These are phyloP conservation scores for Teunomyces lycoperdinae DNA, from an alignment of 805 yeast species.

Conservation along the genomic window DNA sequence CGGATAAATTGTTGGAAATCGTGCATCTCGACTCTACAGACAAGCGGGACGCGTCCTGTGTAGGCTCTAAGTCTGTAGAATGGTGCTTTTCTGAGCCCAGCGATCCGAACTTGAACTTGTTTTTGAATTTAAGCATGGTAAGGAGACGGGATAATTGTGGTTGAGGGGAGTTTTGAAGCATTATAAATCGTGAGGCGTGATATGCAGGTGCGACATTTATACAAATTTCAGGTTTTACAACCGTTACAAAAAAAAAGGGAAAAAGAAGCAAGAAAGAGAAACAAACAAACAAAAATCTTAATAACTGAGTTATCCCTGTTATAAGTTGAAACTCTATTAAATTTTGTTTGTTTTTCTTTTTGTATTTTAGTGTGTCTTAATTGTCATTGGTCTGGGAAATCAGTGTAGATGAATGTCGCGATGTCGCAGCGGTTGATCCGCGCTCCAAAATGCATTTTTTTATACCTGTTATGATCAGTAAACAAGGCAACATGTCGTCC, in stretches of 20 bases:
- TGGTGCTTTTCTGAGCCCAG: constrained; percentile 7
- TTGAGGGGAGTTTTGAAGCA: neutral
- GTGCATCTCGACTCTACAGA: constrained; percentile 27
- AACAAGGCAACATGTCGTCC: neutral
- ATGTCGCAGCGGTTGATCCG: too few relatives aligned
- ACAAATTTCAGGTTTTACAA: neutral
- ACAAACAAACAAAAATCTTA: neutral
- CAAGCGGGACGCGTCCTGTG: constrained; percentile 15
- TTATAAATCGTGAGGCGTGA: neutral
- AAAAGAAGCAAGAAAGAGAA: neutral
- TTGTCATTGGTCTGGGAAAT: too few relatives aligned
- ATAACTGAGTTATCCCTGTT: too few relatives aligned
- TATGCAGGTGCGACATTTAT: neutral
- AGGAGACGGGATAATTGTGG: neutral
- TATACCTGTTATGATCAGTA: neutral
- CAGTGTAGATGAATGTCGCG: too few relatives aligned
- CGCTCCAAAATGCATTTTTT: too few relatives aligned
- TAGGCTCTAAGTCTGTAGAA: constrained; percentile 5
- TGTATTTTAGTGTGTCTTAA: too few relatives aligned
- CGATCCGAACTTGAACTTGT: constrained; percentile 28
- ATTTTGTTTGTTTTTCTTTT: neutral
- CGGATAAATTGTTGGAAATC: constrained; percentile 20
- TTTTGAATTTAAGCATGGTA: constrained; percentile 27
- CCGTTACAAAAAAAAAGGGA: neutral
- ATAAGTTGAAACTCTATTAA: neutral